Base-by-base conservation (phyloP, 2,329 filamentous ascomycete genomes). In the Ilyonectria mors-panacis region DNA sequence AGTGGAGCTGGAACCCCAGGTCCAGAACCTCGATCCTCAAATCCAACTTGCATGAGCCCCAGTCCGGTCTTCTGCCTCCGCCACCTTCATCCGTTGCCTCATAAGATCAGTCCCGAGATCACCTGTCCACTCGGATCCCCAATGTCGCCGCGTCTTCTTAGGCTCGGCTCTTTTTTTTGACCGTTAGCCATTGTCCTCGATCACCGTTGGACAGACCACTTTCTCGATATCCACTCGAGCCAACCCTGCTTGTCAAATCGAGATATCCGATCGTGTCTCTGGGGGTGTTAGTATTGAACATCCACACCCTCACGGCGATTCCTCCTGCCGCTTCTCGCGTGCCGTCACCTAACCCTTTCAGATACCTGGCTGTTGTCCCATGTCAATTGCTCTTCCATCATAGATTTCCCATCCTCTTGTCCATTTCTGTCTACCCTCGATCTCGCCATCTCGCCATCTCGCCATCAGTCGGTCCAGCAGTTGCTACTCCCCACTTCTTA, bases 71-170 rank as follows among this genome's bases (percentile, higher is more conserved):
- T 63, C 56, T 65, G 61, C 64, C 59, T 67, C 69, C 64, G 67
- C 73, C 71, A 69, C 69, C 72, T n/a, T 76, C 65, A 73, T 68
- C 73, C 60, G 63, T 73, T 69, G 65, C 59, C 71, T 70, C 74
- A 76, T 65, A 67, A 71, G 64, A 69, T 75, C 69, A 57, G 44
- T 63, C 63, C 66, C 55, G 65, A 68, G 48, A 69, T 72, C 73
- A 72, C 69, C 74, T 76, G 72, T 68, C 63, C 67, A 65, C 60
- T 39, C 67, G 44, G 65, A 58, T 67, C 64, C 63, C 69, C 60
- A 60, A 65, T 42, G 59, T 73, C 55, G 58, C 61, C 66, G 50
- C 50, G 30, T 53, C 50, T 53, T 62, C 64, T 53, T 62, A 69
- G 69, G 54, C 64, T 58, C 66, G 63, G 68, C 65, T 67, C 65